Base-by-base conservation (phyloP, 2,329 filamentous ascomycete species). In the Microsporum canis region DNA sequence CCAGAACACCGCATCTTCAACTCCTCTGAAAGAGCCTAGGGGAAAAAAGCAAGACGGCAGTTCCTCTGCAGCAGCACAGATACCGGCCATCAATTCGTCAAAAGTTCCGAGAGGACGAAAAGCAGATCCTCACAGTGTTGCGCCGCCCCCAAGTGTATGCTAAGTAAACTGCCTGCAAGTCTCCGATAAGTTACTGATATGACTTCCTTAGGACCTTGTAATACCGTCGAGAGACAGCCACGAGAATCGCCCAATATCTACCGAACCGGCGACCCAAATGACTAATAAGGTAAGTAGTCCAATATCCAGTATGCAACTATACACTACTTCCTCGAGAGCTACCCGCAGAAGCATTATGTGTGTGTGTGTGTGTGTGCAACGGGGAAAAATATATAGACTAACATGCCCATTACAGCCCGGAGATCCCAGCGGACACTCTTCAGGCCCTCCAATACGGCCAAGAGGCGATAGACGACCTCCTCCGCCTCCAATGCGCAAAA, bases 161-260 rank as follows among this genome's bases (percentile, higher is more conserved):
- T 64, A 57, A 65, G 71, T 58, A 57, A 63, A 23, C 17, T 31
- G 8, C 38, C 39, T 45, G 36, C 39, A 29, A 41, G 33, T 5
- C 14, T 29, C 56, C 23, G 36, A 43, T 27, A 29, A 58, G 36
- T 29, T 41, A 29, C 64, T 7, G 66, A 65, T 23, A 60, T 58
- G 34, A 41, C 55, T 43, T 6, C 41, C 58, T 29, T 62, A 76
- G 74, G 71, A 69, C 49, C 66, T 76, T 65, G 70, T 75, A 57
- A 72, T 71, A 60, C 74, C 74, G n/a, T 75, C 74, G 38, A 72
- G 73, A 56, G 68, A 74, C 34, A 68, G 68, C 14, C 71, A 71
- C 29, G 69, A 69, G 2, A 70, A 70, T 64, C 65, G 66, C 8
- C 64, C 68, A 27, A 64, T 70, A 8, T 61, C 63, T 33, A 53